Evolutionary conservation across 495 filamentous ascomycete genomes (phyloP).

Genomic region (Opeltia flavorubescens): DNA sequence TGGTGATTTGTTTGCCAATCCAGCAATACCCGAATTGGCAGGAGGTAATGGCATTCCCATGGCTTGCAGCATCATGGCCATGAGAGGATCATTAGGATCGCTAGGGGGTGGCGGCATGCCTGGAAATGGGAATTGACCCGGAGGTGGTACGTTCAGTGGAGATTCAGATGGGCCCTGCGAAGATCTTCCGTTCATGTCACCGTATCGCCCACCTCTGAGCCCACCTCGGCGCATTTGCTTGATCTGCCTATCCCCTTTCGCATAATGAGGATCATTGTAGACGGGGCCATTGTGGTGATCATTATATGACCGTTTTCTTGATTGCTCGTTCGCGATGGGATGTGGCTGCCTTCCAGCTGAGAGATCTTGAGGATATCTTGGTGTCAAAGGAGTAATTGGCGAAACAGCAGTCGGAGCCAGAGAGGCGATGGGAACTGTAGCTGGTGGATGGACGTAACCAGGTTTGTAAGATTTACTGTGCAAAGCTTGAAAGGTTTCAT

Average conservation of each 20-base stretch:
- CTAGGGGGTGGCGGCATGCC: conserved; percentile 38
- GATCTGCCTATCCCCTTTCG: conserved; percentile 35
- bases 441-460: conserved; percentile 31
- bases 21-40: conserved; percentile 31
- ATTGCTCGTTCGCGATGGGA: conserved; percentile 14
- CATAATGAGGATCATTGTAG: conserved; percentile 28
- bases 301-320: conserved; percentile 45
- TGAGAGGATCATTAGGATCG: conserved; percentile 46
- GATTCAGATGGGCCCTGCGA: conserved; percentile 4
- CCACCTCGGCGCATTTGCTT: conserved; percentile 66
- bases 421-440: conserved; percentile 16
- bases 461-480: conserved; percentile 48
- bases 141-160: conserved; percentile 11
- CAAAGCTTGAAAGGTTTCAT: conserved; percentile 68
- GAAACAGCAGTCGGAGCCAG: conserved; percentile 16
- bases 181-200: conserved; percentile 18
- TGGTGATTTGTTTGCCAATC: conserved; percentile 7
- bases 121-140: conserved; percentile 25
- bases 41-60: conserved; percentile 49
- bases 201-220: conserved; percentile 37
- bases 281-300: conserved; percentile 42
- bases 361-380: conserved; percentile 19
- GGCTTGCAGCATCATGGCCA: conserved; percentile 57
- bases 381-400: conserved; percentile 19
- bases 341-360: conserved; percentile 9